Base-by-base conservation (phyloP, 2,329 filamentous ascomycete genomes). In the Volutella citrinella region DNA sequence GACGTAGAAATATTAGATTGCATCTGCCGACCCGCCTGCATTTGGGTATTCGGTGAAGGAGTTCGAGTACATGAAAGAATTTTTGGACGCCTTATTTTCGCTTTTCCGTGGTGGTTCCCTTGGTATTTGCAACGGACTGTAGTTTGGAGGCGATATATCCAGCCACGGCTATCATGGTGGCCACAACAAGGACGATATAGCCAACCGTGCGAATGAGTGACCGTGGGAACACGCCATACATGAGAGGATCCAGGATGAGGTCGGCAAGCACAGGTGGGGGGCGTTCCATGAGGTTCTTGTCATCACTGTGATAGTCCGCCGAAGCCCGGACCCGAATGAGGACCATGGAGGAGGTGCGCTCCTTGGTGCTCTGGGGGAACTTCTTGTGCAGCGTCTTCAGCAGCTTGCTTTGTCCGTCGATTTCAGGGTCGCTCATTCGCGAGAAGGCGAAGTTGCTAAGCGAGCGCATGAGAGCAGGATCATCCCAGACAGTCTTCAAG, bases 251-350 rank as follows among this genome's bases (percentile, higher is more conserved):
- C 16, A 98, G 76, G 51, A 96, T 85, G 60, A 81, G 63, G 50
- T 98, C 91, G 32, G 84, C 84, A 33, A 80, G 68, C 5, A 97
- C 88, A 1, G 80, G 77, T 3, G 82, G 82, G 11, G 87, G 84
- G 42, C 72, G 54, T 30, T 68, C 63, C 91, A 97, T 97, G 52
- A 95, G 73, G 3, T 73, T 73, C 42, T 68, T 63, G 56, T 95
- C 76, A 38, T 79, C 72, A 10, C 86, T 84, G 61, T 86, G 94
- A 67, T 91, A 98, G 52, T 94, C 87, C 28, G 93, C 89, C 14
- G 82, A 79, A 11, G 89, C 78, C 43, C 75, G 72, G 32, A 97
- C 69, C 43, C 79, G 83, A 4, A 97, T 74, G 36, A 95, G 78
- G 7, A 93, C 68, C 19, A 79, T 54, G 1, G 82, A 84, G 16